Base-by-base conservation (phyloP, 176 grass and related monocot species). In the Alloteropsis semialata region DNA sequence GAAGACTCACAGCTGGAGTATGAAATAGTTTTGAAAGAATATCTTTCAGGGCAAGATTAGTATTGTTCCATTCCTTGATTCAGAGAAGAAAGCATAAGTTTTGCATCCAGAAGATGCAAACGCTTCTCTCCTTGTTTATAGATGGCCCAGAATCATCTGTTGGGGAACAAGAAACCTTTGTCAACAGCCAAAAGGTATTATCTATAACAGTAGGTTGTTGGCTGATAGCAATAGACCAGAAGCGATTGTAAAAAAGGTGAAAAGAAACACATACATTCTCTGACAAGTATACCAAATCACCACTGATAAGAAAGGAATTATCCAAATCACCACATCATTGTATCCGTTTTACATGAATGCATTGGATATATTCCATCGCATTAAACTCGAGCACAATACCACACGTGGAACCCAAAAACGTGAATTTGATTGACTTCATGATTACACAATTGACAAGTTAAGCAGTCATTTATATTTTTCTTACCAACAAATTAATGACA, bases 101-200 rank as follows among this genome's bases (percentile, higher is more conserved):
- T 82, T 50, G 46, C 88, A 78, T 34, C 38, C n/a, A 72, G 64
- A 65, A 24, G 79, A 86, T 90, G 88, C 84, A 82, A 89, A 90
- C 37, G 57, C 29, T 82, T 71, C 19, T 57, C 74, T 41, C 37
- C 18, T 67, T 66, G n/a, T 70, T 70, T 64, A 63, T 37, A 76
- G 55, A 53, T 28, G 42, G 46, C 51, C 50, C 38, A 82, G 39
- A 73, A 44, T 82, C 25, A 75, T 75, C 67, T 58, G n/a, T 37
- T 46, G 21, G 30, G 62, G 63, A 82, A 28, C 55, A 37, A n/a
- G 68, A 55, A 81, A 85, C 63, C 41, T 85, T 89, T 41, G 49
- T 59, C 64, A 70, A 33, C 21, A 65, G 46, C 48, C 68, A 56
- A 22, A n/a, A n/a, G n/a, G n/a, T n/a, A n/a, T n/a, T n/a, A n/a